Evolutionary conservation across 306 rosid species (phyloP), one percentile per base, ranked within the genome.

Genomic region (Cucumis hystrix): DNA sequence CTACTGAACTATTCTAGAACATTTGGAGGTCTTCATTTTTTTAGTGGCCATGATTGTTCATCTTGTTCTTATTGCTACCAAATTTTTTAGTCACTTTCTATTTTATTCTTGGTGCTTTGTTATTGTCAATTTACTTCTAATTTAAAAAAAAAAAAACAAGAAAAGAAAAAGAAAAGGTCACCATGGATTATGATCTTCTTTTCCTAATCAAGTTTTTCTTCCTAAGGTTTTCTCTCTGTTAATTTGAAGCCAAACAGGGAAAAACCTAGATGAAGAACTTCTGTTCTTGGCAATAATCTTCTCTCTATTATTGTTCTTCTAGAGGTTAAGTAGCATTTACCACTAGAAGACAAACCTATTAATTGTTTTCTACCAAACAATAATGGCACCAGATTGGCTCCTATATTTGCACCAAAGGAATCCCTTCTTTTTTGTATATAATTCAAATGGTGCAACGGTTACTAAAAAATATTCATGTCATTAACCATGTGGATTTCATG

Each of bases 331-430:
- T 60, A 57, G 79, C 79, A 76, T 76, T 56, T 20, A 37, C 67
- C 54, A 76, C 68, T 76, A 40, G 56, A 59, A 41, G 68, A 57
- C 79, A 57, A 45, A 76, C 52, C 39, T 37, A 58, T 56, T 76
- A 30, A 59, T 39, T 76, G 43, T 58, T 39, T 74, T 76, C 39
- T 59, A 76, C 69, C 69, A 59, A 76, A 59, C 39, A 76, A 59
- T 41, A 76, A 76, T 58, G 79, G 51, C 57, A 59, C 69, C 79
- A 76, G 67, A 76, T 59, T 57, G 69, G 79, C 21, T 76, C 70
- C 79, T 76, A 57, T 60, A 76, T 76, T 76, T 76, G 56, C 68
- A 76, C 69, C 67, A 23, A 57, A 45, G 68, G 64, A 76, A 72
- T 49, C 57, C 1, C 40, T 39, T 35, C 21, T 15, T 76, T 59